Evolutionary conservation across 2,329 filamentous ascomycete genomes (phyloP), one percentile per base, ranked within the genome.

Genomic region (Penicillium sp.): DNA sequence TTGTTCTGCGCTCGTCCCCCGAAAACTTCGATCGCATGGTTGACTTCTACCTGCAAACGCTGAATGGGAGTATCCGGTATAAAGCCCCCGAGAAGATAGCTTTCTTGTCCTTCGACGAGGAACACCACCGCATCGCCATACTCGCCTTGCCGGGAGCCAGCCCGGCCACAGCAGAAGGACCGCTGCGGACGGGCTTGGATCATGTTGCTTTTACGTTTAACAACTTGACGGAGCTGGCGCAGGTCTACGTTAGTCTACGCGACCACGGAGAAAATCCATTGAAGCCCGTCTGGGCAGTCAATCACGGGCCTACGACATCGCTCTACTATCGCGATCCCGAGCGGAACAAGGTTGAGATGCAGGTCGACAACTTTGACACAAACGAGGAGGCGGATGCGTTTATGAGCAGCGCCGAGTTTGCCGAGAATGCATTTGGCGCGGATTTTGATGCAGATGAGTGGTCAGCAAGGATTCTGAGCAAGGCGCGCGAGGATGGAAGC

Each of bases 271-370:
- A 21, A 5, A 18, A 26, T 14, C 43, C 48, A 3, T 12, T 52
- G 1, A 28, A 30, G 28, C 79, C 79, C 0, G 28, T 68, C 3
- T 79, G 75, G 75, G 71, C 64, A 56, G 68, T 79, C 30, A 79
- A 81, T 61, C 79, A 81, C 62, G 79, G 79, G 3, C 68, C 71
- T 1, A 80, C 74, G 1, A 77, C 70, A 0, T 75, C 71, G 61
- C 74, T 81, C 40, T 81, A 81, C 63, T 81, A 81, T 62, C 57
- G 60, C 7, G 79, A 81, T 62, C 78, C 77, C 5, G 78, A 81
- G 62, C 75, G 77, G 12, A 81, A 80, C 63, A 60, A 66, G 61
- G 52, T 81, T 28, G 79, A 81, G 66, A 73, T 70, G 3, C 77
- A 80, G 61, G 73, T 78, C 2, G 75, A 79, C 56, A 76, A 74